Base-by-base conservation (phyloP, 2,329 filamentous ascomycete species). In the Fusarium keratoplasticum region DNA sequence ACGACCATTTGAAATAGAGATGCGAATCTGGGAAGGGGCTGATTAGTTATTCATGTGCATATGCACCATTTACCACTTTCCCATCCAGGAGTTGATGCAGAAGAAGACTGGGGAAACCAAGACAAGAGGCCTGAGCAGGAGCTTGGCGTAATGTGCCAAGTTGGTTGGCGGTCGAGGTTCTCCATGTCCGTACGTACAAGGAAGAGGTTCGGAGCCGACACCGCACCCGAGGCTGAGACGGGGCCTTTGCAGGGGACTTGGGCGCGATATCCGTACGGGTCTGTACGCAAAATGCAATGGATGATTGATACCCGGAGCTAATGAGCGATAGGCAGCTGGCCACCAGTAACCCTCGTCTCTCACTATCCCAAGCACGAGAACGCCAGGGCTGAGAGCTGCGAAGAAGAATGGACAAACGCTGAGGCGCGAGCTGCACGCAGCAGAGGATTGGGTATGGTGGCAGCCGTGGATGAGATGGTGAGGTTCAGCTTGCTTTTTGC, bases 361-460 rank as follows among this genome's bases (percentile, higher is more conserved):
- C 14, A 33, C 16, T 29, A 65, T 13, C 35, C 29, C 8, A 13
- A 27, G 16, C n/a, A 29, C 29, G 33, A 50, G 38, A 20, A n/a
- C 27, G 62, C 18, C 22, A 59, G 29, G 22, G 52, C 52, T 55
- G 38, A 18, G 33, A 14, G 25, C 33, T 31, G 52, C 36, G 18
- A 31, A 59, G 27, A 25, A 38, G 50, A 31, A 40, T 61, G 58
- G 58, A 61, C 27, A 27, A n/a, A 20, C 16, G 40, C 6, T 29
- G 35, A 63, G 50, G 59, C 42, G 54, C 4, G 25, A 63, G 38
- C 59, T 63, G 69, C 69, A 71, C 35, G 66, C 42, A 60, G 59
- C 16, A 60, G 38, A 50, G 54, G 20, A 64, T 71, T 60, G 63
- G 67, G 69, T 54, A 67, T 67, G 63, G 66, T 42, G 63, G 60